phyloP scores from a whole-genome alignment of 2,329 filamentous ascomycete species.

The Truncatella angustata region DNA sequence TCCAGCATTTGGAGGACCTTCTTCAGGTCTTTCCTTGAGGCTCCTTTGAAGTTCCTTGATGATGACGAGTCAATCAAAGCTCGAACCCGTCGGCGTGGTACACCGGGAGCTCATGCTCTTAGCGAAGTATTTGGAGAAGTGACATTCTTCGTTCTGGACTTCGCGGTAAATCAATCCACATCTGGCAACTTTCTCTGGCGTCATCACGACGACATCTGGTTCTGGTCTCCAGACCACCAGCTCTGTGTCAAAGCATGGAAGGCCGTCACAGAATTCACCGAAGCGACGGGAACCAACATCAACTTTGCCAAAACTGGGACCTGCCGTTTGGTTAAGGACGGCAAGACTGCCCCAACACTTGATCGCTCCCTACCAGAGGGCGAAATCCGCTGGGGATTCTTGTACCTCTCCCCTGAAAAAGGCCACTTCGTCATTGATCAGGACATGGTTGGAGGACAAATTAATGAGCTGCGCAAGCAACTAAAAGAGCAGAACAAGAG shows the following conservation, averaged over 20 bases:
- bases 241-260: slow-evolving; percentile 58
- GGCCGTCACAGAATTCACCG: slow-evolving; percentile 52
- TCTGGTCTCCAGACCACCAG: slow-evolving; percentile 56
- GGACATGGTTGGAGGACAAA: slow-evolving; percentile 55
- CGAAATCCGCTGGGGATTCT: slow-evolving; percentile 53
- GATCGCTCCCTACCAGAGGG: slow-evolving; percentile 42
- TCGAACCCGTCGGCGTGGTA: slow-evolving; percentile 51
- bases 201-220: slow-evolving; percentile 66
- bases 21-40: slow-evolving; percentile 57
- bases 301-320: slow-evolving; percentile 52
- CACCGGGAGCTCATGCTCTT: slow-evolving; percentile 58
- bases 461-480: slow-evolving; percentile 57
- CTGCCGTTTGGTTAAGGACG: slow-evolving; percentile 35
- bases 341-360: slow-evolving; percentile 15
- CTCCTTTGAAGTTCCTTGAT: slow-evolving; percentile 56
- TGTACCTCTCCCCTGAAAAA: slow-evolving; percentile 50
- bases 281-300: slow-evolving; percentile 54
- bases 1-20: slow-evolving; percentile 55
- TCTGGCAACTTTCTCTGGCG: slow-evolving; percentile 56
- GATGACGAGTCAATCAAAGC: slow-evolving; percentile 45
- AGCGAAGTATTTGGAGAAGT: slow-evolving; percentile 60
- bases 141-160: slow-evolving; percentile 64
- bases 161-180: slow-evolving; percentile 59
- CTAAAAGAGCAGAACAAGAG: slow-evolving; percentile 52
- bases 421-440: slow-evolving; percentile 61